Conservation (phyloP, 768 basidiomycete species). For the Kondoa malvinella region DNA sequence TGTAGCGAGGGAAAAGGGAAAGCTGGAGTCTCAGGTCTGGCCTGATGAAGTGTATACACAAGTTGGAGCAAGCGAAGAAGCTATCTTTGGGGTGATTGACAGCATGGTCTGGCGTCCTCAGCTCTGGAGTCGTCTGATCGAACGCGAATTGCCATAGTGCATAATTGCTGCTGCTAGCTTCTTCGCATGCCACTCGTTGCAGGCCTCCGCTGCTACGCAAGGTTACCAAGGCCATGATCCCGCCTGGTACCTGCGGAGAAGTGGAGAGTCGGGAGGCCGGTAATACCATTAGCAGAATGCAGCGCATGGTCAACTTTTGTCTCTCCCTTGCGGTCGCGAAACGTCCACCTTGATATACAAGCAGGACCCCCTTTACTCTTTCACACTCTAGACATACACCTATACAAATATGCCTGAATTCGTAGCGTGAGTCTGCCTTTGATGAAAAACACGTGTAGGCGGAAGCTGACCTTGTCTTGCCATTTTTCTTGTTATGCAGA, state of each 20-base stretch:
- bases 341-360: not conserved
- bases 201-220: too few species aligned
- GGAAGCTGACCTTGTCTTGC: too few species aligned
- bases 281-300: too few species aligned
- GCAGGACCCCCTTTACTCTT: not conserved
- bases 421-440: not conserved
- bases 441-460: too few species aligned
- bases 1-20: constrained; percentile 18
- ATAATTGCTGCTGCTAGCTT: too few species aligned
- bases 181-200: too few species aligned
- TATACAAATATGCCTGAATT: not conserved
- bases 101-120: not conserved
- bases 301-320: too few species aligned
- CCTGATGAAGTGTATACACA: constrained; percentile 75
- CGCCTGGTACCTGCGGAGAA: too few species aligned
- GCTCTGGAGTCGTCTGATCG: not conserved
- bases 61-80: constrained; percentile 70
- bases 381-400: not conserved
- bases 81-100: constrained; percentile 39
- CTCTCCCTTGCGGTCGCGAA: not conserved
- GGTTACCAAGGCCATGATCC: too few species aligned
- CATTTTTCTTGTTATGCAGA: too few species aligned
- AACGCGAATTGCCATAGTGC: not conserved
- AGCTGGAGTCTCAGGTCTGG: constrained; percentile 65
- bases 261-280: too few species aligned